A percentile compares a stretch with the other conserved stretches of the same genome.
Conservation (phyloP, 345 rosid species). For the Carallia pectinifolia region DNA sequence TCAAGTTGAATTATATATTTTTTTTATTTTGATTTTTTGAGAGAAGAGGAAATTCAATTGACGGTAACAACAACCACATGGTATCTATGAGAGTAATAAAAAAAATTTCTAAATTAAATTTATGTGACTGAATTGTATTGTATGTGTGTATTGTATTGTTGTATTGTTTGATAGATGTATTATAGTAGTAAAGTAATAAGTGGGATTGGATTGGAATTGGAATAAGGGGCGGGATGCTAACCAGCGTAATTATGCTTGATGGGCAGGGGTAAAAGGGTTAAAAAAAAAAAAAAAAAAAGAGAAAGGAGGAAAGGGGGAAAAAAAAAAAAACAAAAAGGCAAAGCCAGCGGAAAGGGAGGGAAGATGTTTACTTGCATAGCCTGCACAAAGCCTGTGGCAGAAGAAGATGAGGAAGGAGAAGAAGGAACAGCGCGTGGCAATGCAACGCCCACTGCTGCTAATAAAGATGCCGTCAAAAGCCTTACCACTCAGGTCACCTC, state of each 20-base stretch:
- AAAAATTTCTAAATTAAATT: too few species aligned
- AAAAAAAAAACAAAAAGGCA: neutral
- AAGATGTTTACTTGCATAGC: conserved; percentile 96
- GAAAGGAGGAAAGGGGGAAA: neutral
- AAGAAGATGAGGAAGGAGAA: conserved; percentile 60
- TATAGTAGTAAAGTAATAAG: too few species aligned
- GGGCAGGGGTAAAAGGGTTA: conserved; percentile 11
- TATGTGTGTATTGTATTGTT: too few species aligned
- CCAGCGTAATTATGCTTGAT: conserved; percentile 3
- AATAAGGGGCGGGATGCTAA: too few species aligned
- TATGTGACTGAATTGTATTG: too few species aligned
- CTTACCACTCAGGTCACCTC: conserved; percentile 78
- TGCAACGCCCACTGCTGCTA: conserved; percentile 51
- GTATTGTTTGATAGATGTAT: too few species aligned
- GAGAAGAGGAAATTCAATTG: too few species aligned
- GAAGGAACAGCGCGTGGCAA: conserved; percentile 76
- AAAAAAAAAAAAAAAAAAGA: neutral
- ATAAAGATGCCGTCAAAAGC: conserved; percentile 99
- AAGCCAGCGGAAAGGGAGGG: neutral
- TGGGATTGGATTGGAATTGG: too few species aligned
- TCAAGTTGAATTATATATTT: too few species aligned
- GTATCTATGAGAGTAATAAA: too few species aligned
- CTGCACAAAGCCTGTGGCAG: conserved; percentile 82
- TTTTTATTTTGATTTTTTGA: too few species aligned
- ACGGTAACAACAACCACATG: too few species aligned